A percentile compares a stretch with the other conserved stretches of the same genome.
These are phyloP conservation scores for Mycosphaerella sp. DNA, from an alignment of 2,329 filamentous ascomycete species.

Conservation along the genomic window DNA sequence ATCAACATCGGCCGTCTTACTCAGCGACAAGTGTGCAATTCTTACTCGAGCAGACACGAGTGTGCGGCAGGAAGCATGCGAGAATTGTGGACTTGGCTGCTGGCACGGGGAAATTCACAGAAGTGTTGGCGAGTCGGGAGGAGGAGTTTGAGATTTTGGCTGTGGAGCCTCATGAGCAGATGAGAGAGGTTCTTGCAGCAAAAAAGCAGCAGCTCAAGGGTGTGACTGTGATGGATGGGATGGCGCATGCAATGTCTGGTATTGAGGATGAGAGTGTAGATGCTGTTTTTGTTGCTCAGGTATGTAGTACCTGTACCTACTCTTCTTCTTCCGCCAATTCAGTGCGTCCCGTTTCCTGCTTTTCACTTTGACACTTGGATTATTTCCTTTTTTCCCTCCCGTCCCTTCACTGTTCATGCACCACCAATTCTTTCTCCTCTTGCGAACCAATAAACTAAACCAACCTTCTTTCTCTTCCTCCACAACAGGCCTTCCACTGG, in stretches of 20 bases:
- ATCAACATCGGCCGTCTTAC: constrained; percentile 63
- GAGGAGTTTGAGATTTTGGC: constrained; percentile 58
- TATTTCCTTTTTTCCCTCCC: neutral
- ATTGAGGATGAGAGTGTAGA: constrained; percentile 56
- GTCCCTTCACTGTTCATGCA: no score
- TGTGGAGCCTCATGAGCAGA: constrained; percentile 60
- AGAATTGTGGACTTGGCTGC: constrained; percentile 59
- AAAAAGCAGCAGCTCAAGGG: constrained; percentile 54
- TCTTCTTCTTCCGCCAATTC: no score
- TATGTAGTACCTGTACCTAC: constrained; percentile 37
- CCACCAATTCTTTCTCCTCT: no score
- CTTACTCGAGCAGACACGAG: constrained; percentile 52
- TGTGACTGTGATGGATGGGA: constrained; percentile 53
- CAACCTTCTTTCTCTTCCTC: constrained; percentile 7
- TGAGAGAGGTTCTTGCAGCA: constrained; percentile 55
- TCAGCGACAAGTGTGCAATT: constrained; percentile 51
- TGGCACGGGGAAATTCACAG: constrained; percentile 66
- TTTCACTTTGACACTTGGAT: no score
- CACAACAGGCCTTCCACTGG: constrained; percentile 45
- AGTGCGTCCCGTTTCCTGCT: no score
- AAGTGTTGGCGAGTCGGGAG: constrained; percentile 51
- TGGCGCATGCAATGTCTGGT: constrained; percentile 51
- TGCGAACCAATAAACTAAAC: no score
- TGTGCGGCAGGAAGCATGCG: constrained; percentile 43
- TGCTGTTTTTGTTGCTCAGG: constrained; percentile 62